Evolutionary conservation across 164 flowering plant genomes (phyloP), one percentile per base, ranked within the genome.

Genomic region (Umbellularia californica): DNA sequence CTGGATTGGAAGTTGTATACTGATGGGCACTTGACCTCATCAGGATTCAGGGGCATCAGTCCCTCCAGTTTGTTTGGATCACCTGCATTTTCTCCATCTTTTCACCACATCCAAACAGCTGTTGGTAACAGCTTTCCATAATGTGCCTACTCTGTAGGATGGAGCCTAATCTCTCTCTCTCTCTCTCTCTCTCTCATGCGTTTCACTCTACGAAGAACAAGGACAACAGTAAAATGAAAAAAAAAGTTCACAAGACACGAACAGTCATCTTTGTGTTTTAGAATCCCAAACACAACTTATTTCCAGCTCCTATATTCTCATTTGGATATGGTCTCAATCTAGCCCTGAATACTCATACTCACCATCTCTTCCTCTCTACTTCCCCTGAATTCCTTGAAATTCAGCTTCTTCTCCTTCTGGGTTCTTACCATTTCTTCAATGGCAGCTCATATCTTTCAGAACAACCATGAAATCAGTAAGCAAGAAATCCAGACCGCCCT

Each of bases 401-500:
- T 30, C 66, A 27, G 50, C 66, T 19, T 25, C 24, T 22, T 58
- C 13, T 78, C 17, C 35, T 50, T 66, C 19, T 25, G 64, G 69
- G 58, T 76, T 65, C 51, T 62, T 17, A 50, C 20, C 50, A 72
- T 33, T 78, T 68, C 12, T 65, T 65, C 63, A 75, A 87, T 87
- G 88, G 88, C 88, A 27, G 51, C 83, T 41, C 82, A 79, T 71
- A 78, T 78, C 68, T 83, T 83, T 58, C 82, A 76, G 22, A 73
- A 74, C 78, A 65, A 65, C 75, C 73, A 75, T 72, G 90, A 88
- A 75, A 81, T 85, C 17, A 88, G 80, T 73, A 85, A 85, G 75
- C 75, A 89, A 73, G 94, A 91, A 66, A 84, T 91, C 65, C 87
- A 92, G 77, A 87, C 91, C 2, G 97, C 97, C 86, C 88, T 93